A percentile compares a stretch with the other conserved stretches of the same genome.
phyloP scores from a whole-genome alignment of 1,139 yeast species.

The Yamadazyma pseudoaaseri region DNA sequence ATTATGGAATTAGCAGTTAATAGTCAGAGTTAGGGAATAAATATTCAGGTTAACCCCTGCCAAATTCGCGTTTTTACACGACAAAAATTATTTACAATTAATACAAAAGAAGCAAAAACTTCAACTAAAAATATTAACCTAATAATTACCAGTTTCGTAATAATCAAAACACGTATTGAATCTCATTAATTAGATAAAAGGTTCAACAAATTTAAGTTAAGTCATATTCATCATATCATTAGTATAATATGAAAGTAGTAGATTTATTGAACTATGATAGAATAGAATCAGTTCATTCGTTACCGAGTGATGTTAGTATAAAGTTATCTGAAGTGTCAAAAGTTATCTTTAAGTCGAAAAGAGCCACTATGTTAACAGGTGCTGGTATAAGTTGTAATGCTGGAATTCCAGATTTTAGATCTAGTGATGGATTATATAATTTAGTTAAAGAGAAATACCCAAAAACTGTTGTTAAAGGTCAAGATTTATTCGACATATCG shows the following conservation, averaged over 20 bases:
- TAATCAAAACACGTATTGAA: conserved; percentile 2
- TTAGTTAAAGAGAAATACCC: conserved; percentile 67
- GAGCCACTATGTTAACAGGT: conserved; percentile 71
- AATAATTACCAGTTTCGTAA: conserved; percentile 1
- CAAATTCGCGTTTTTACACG: background rate
- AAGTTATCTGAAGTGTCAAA: conserved; percentile 40
- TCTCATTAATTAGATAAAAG: background rate
- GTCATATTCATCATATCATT: no score
- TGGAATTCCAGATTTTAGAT: conserved; percentile 93
- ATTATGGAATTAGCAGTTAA: conserved; percentile 97
- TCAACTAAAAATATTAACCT: conserved; percentile 1
- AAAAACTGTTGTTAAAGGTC: conserved; percentile 67
- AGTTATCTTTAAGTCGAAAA: conserved; percentile 46
- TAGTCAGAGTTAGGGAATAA: conserved; percentile 22
- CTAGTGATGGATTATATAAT: conserved; percentile 79
- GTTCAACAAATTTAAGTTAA: background rate
- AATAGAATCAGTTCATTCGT: conserved; percentile 13
- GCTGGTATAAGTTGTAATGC: conserved; percentile 97
- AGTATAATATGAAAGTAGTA: conserved; percentile 28
- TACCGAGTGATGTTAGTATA: conserved; percentile 30
- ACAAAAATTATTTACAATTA: conserved; percentile 10
- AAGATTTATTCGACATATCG: conserved; percentile 85
- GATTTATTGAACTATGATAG: conserved; percentile 22
- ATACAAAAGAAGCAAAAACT: conserved; percentile 9
- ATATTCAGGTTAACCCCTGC: background rate